Conservation (phyloP, 768 basidiomycete species). For the Suillus cothurnatus region DNA sequence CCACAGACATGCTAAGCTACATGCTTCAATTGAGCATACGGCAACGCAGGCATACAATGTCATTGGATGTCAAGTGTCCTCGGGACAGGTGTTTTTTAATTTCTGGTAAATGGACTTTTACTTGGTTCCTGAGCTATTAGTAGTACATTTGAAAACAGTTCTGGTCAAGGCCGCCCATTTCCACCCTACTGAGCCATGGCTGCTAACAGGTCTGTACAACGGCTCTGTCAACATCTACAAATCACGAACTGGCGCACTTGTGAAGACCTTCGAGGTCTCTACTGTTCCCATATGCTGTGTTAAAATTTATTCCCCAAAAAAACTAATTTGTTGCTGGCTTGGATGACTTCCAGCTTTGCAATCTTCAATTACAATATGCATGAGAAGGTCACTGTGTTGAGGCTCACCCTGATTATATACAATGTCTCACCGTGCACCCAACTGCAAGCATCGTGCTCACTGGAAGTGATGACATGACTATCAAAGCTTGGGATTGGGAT, state of each 20-base stretch:
- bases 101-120: too few relatives aligned
- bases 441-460: constrained; percentile 90
- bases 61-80: too few relatives aligned
- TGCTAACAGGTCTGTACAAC: constrained; percentile 90
- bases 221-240: constrained; percentile 97
- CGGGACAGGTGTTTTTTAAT: too few relatives aligned
- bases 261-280: constrained; percentile 96
- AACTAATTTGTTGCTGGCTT: constrained; percentile 95
- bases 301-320: constrained; percentile 92
- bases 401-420: constrained; percentile 98
- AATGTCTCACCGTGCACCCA: constrained; percentile 95
- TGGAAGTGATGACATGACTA: constrained; percentile 98
- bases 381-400: constrained; percentile 92
- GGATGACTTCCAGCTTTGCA: constrained; percentile 88
- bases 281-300: constrained; percentile 98
- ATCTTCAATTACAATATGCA: constrained; percentile 99
- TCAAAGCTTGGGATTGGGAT: constrained; percentile 99
- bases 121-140: too few relatives aligned
- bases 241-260: constrained; percentile 87
- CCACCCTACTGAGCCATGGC: constrained; percentile 96
- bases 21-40: too few relatives aligned
- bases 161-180: constrained; percentile 93
- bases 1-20: too few relatives aligned
- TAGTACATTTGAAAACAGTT: too few relatives aligned
- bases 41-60: too few relatives aligned